Base-by-base conservation (phyloP, 2,329 filamentous ascomycete genomes). In the Gaeumannomyces tritici region DNA sequence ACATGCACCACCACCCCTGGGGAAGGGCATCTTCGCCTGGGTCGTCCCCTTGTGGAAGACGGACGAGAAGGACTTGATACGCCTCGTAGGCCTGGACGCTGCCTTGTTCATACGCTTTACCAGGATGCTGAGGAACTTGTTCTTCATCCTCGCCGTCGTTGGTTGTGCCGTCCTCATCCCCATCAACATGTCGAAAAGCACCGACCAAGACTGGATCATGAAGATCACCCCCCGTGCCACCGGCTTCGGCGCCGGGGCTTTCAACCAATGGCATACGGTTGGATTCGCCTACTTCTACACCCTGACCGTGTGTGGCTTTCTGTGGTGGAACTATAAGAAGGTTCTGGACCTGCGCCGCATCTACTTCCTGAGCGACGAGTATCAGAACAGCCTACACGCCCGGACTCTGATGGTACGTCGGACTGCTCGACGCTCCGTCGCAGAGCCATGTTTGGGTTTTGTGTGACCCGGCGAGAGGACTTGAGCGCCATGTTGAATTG, bases 101-200 rank as follows among this genome's bases (percentile, higher is more conserved):
- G 89, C 90, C 11, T 78, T 99, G 59, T 98, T 99, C 73, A 79
- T 99, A 67, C 88, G 93, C 61, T 93, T 97, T 70, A 85, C 88
- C 60, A 83, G 87, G 67, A 98, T 99, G 95, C 90, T 90, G 71
- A 87, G 95, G 64, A 95, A 96, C 72, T 90, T 98, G 66, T 96
- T 98, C 72, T 71, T 89, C 31, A 76, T 84, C 9, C 76, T 97
- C 62, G 83, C 87, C 31, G 66, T 96, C 8, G 74, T 96, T 35
- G 91, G 90, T 24, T 88, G 90, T 67, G 80, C 80, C 61, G 84
- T 98, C 64, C 80, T 97, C 66, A 86, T 97, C 54, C 95, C 95
- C 0, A 77, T 96, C 69, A 93, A 96, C 70, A 75, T 90, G 64
- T 76, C 77, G 9, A 76, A 82, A 62, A 82, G 79, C 61, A 72